phyloP scores from a whole-genome alignment of 2,329 filamentous ascomycete genomes.

The Cercospora canescens region DNA sequence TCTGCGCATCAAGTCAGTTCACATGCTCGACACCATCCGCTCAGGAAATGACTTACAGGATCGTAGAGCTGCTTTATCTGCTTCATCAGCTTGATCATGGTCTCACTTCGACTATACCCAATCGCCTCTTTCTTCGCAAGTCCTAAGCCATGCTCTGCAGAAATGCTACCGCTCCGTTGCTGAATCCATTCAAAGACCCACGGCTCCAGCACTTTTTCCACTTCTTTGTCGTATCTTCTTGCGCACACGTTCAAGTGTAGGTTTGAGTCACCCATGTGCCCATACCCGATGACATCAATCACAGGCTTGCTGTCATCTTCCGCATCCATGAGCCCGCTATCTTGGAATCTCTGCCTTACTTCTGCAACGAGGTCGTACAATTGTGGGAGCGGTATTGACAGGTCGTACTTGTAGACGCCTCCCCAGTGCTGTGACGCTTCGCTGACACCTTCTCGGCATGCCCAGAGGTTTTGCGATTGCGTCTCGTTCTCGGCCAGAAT shows the following conservation, averaged over 20 bases:
- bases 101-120: constrained; percentile 85
- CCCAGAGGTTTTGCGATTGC: constrained; percentile 82
- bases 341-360: constrained; percentile 68
- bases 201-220: constrained; percentile 86
- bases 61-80: constrained; percentile 93
- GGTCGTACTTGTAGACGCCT: constrained; percentile 97
- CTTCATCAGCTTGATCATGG: constrained; percentile 88
- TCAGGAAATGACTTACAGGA: constrained; percentile 64
- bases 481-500: constrained; percentile 93
- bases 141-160: constrained; percentile 91
- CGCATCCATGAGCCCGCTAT: constrained; percentile 71
- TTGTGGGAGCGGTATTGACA: constrained; percentile 86
- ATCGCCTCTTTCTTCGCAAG: constrained; percentile 96
- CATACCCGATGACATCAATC: constrained; percentile 89
- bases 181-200: constrained; percentile 98
- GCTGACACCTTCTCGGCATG: constrained; percentile 89
- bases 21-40: background rate
- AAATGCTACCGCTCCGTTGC: constrained; percentile 86
- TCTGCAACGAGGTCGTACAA: constrained; percentile 91
- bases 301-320: constrained; percentile 75
- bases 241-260: constrained; percentile 89
- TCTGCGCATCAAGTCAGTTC: constrained; percentile 54
- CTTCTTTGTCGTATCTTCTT: constrained; percentile 77
- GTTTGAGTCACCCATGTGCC: constrained; percentile 97
- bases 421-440: constrained; percentile 88